A percentile compares a stretch with the other conserved stretches of the same genome.
Evolutionary conservation across 352 stramenopile species (phyloP).

Genomic region (Blastocystis sp.): DNA sequence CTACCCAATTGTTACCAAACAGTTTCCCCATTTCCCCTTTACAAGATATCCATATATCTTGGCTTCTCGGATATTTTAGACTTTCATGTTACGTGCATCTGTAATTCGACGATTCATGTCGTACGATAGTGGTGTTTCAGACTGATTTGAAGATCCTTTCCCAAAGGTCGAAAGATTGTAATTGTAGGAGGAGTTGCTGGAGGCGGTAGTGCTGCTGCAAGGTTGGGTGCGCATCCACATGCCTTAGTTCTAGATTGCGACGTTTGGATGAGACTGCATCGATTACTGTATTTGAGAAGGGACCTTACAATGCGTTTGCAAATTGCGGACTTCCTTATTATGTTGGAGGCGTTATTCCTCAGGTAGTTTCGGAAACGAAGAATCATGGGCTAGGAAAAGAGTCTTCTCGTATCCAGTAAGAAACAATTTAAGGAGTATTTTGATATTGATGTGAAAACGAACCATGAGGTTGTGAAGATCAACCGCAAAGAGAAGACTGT

Average conservation of each 20-base stretch:
- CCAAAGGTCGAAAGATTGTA: slow-evolving; percentile 72
- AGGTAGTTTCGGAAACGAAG: not conserved
- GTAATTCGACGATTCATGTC: not conserved
- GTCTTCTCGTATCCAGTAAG: slow-evolving; percentile 75
- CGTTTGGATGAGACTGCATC: slow-evolving; percentile 71
- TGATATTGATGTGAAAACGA: slow-evolving; percentile 74
- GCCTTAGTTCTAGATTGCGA: slow-evolving; percentile 23
- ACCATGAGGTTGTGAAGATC: slow-evolving; percentile 72
- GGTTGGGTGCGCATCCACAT: slow-evolving; percentile 70
- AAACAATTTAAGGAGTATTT: slow-evolving; percentile 72
- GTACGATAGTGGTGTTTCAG: not conserved
- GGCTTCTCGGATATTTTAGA: not conserved
- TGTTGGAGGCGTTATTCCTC: slow-evolving; percentile 74
- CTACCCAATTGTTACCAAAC: not conserved
- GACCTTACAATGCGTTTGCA: slow-evolving; percentile 75
- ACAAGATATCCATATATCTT: not conserved
- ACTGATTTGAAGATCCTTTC: slow-evolving; percentile 12
- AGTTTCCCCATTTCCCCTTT: slow-evolving; percentile 15
- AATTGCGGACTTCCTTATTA: slow-evolving; percentile 77
- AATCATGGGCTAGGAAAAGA: slow-evolving; percentile 9
- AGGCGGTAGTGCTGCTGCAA: slow-evolving; percentile 74
- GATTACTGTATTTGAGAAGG: slow-evolving; percentile 75
- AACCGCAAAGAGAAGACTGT: slow-evolving; percentile 73
- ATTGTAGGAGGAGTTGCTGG: slow-evolving; percentile 76
- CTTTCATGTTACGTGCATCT: not conserved